Evolutionary conservation across 2,329 filamentous ascomycete genomes (phyloP).

Genomic region (Aaosphaeria pasadenensis): DNA sequence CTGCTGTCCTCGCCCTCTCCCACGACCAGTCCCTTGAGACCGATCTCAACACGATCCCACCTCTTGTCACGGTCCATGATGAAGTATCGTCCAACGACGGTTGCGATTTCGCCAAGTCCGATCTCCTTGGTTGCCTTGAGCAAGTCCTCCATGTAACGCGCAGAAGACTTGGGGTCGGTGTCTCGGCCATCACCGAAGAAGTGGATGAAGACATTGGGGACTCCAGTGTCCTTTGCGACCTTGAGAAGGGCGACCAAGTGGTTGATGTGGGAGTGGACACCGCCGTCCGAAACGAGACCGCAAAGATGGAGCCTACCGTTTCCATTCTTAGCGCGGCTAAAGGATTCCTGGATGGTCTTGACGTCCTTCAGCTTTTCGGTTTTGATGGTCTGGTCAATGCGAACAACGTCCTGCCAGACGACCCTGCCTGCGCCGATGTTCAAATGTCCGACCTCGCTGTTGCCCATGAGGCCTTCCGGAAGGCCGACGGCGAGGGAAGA

Average conservation of each 20-base stretch:
- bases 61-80: constrained; percentile 99
- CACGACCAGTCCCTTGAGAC: constrained; percentile 77
- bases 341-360: constrained; percentile 72
- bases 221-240: constrained; percentile 81
- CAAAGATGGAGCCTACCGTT: constrained; percentile 91
- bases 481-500: constrained; percentile 94
- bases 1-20: constrained; percentile 84
- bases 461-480: constrained; percentile 96
- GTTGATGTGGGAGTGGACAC: constrained; percentile 94
- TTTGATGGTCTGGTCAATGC: constrained; percentile 92
- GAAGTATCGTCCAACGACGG: constrained; percentile 93
- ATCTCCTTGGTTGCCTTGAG: constrained; percentile 79
- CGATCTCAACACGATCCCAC: constrained; percentile 92
- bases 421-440: constrained; percentile 98
- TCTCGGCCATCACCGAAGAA: constrained; percentile 98
- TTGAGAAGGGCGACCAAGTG: constrained; percentile 85
- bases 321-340: constrained; percentile 77
- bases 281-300: constrained; percentile 90
- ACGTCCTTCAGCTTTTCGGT: constrained; percentile 75
- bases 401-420: constrained; percentile 93
- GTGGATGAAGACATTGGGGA: constrained; percentile 95
- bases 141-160: constrained; percentile 82
- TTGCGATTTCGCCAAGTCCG: constrained; percentile 82
- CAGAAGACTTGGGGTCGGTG: constrained; percentile 93
- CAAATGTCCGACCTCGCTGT: constrained; percentile 96